Conservation (phyloP, 331 rosid species). For the Acacia concinna region DNA sequence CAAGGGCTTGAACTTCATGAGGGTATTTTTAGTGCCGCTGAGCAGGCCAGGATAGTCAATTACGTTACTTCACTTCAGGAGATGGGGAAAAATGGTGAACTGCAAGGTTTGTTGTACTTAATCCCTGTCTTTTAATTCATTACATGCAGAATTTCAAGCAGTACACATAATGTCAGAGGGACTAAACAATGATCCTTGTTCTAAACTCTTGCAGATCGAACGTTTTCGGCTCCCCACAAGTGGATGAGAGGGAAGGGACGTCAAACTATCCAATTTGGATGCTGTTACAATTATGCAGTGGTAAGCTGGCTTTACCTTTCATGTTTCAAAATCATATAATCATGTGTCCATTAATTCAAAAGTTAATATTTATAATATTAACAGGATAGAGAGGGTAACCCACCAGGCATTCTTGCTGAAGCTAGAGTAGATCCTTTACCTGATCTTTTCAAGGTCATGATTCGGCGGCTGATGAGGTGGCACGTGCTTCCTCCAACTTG, state of each 20-base stretch:
- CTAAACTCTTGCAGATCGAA: slow-evolving; percentile 57
- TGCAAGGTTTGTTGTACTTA: slow-evolving; percentile 71
- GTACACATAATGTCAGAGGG: too few relatives aligned
- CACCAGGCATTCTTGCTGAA: slow-evolving; percentile 71
- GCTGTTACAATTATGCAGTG: slow-evolving; percentile 71
- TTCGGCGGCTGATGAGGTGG: slow-evolving; percentile 81
- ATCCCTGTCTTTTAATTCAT: background rate
- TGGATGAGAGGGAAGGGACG: slow-evolving; percentile 88
- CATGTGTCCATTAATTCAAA: background rate
- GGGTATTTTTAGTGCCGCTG: slow-evolving; percentile 77
- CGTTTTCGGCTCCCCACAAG: slow-evolving; percentile 61
- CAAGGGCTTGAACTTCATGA: slow-evolving; percentile 89
- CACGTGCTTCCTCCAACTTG: slow-evolving; percentile 87
- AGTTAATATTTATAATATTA: slow-evolving; percentile 5
- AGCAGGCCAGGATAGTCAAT: slow-evolving; percentile 73
- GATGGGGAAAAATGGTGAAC: slow-evolving; percentile 64
- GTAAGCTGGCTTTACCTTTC: too few relatives aligned
- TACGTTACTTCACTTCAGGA: slow-evolving; percentile 57
- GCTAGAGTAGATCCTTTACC: slow-evolving; percentile 76
- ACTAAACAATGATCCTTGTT: too few relatives aligned
- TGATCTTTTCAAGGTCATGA: slow-evolving; percentile 81
- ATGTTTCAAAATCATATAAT: background rate
- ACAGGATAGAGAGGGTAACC: slow-evolving; percentile 87
- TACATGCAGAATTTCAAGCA: too few relatives aligned
- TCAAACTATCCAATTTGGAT: slow-evolving; percentile 68